Percentiles rank a stretch among this genome's conserved stretches.
These are phyloP conservation scores for Pythium phragmiticola DNA, from an alignment of 352 stramenopile species.

Conservation along the genomic window DNA sequence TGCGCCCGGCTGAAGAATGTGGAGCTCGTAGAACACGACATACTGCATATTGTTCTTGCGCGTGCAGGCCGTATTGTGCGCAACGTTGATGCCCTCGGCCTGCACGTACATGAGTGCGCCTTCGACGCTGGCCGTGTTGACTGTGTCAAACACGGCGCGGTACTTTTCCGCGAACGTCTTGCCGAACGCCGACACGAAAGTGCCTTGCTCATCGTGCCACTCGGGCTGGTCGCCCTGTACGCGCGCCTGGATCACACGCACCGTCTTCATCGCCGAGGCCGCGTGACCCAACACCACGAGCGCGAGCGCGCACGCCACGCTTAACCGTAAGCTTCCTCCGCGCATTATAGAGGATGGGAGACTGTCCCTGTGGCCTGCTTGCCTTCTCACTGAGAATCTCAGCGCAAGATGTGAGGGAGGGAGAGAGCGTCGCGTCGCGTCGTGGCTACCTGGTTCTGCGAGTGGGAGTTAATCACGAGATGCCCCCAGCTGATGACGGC, in stretches of 20 bases:
- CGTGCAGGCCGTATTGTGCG: constrained; percentile 26
- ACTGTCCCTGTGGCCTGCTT: no score
- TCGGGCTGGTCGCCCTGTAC: constrained; percentile 48
- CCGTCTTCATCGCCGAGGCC: constrained; percentile 5
- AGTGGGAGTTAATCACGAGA: no score
- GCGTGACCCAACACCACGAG: no score
- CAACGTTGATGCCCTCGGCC: constrained; percentile 75
- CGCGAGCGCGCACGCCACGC: no score
- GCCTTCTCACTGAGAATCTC: no score
- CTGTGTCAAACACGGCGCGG: constrained; percentile 62
- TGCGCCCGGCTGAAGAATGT: constrained; percentile 31
- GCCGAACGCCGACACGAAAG: constrained; percentile 41
- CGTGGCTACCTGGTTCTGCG: no score
- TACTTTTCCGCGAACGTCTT: constrained; percentile 30
- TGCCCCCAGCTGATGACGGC: no score
- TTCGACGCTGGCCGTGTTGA: constrained; percentile 80
- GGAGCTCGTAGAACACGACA: constrained; percentile 41
- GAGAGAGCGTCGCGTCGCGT: no score
- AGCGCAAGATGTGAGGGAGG: no score
- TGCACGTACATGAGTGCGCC: constrained; percentile 87
- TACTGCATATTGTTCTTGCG: constrained; percentile 45
- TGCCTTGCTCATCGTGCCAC: constrained; percentile 32
- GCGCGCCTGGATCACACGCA: constrained; percentile 55
- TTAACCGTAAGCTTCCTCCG: no score
- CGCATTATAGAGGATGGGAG: no score